Evolutionary conservation across 352 stramenopile genomes (phyloP).

Genomic region (Elongisporangium undulatum): DNA sequence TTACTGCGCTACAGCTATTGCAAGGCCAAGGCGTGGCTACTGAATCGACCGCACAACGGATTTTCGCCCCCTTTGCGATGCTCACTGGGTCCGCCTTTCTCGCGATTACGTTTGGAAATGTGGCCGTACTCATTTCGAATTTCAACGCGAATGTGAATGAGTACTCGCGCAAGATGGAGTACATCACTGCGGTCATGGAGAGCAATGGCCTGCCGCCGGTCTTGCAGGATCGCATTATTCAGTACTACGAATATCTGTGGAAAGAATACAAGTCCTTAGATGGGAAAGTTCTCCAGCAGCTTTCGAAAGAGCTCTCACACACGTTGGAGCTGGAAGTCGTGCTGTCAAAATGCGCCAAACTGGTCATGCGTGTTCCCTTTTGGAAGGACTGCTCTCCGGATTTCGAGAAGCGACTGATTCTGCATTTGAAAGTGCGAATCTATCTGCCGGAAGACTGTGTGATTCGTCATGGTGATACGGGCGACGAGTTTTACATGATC

Average conservation of each 20-base stretch:
- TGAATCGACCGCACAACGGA: slow-evolving; percentile 18
- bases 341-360: slow-evolving; percentile 71
- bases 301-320: slow-evolving; percentile 43
- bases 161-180: slow-evolving; percentile 68
- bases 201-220: slow-evolving; percentile 42
- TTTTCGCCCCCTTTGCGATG: slow-evolving; percentile 35
- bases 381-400: slow-evolving; percentile 50
- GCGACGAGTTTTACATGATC: slow-evolving; percentile 67
- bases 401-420: slow-evolving; percentile 64
- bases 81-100: slow-evolving; percentile 50
- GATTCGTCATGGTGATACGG: slow-evolving; percentile 48
- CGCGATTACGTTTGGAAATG: slow-evolving; percentile 56
- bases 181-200: slow-evolving; percentile 44
- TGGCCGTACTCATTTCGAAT: slow-evolving; percentile 54
- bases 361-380: slow-evolving; percentile 55
- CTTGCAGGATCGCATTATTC: slow-evolving; percentile 51
- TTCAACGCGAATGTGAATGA: slow-evolving; percentile 45
- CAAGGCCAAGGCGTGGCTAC: slow-evolving; percentile 44
- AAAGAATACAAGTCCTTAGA: slow-evolving; percentile 62
- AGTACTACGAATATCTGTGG: slow-evolving; percentile 68
- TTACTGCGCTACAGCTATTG: slow-evolving; percentile 38
- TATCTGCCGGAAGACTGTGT: slow-evolving; percentile 80
- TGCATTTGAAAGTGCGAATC: slow-evolving; percentile 46
- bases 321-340: slow-evolving; percentile 54
- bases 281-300: slow-evolving; percentile 34